phyloP scores from a whole-genome alignment of 352 stramenopile genomes.

The Pythium biforme region DNA sequence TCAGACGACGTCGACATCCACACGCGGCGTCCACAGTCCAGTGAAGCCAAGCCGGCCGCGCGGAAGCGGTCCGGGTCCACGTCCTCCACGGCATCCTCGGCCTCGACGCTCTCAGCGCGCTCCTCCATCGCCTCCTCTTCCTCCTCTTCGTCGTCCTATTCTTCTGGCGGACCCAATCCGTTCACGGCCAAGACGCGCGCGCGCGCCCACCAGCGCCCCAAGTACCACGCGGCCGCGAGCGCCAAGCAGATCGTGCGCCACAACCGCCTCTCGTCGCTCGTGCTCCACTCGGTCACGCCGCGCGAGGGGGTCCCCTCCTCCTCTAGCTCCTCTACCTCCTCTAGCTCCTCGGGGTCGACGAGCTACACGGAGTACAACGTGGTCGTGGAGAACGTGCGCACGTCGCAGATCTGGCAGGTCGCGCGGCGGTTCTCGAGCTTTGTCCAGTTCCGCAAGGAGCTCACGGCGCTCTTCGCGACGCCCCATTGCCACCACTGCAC shows the following conservation, averaged over 20 bases:
- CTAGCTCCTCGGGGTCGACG: not conserved
- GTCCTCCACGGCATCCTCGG: constrained; percentile 2
- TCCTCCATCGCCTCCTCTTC: not conserved
- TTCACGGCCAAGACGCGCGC: not conserved
- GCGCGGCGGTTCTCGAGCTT: constrained; percentile 68
- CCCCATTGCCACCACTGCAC: constrained; percentile 69
- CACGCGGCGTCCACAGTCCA: constrained; percentile 2
- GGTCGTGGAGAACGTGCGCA: constrained; percentile 55
- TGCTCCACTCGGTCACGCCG: constrained; percentile 62
- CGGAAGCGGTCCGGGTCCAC: constrained; percentile 5
- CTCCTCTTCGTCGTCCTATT: not conserved
- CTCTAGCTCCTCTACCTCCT: not conserved
- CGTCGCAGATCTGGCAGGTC: constrained; percentile 56
- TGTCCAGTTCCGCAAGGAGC: constrained; percentile 54
- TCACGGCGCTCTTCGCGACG: constrained; percentile 44
- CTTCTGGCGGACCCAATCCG: not conserved
- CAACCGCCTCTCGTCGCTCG: constrained; percentile 53
- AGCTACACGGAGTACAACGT: constrained; percentile 58
- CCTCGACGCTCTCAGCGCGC: not conserved
- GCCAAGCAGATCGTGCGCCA: constrained; percentile 27
- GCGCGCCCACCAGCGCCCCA: constrained; percentile 4
- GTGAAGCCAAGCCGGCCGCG: not conserved
- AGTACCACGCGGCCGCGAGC: constrained; percentile 11
- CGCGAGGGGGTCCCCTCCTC: constrained; percentile 36
- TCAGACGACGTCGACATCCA: constrained; percentile 6